phyloP scores from a whole-genome alignment of 2,329 filamentous ascomycete genomes.

The Canariomyces notabilis region DNA sequence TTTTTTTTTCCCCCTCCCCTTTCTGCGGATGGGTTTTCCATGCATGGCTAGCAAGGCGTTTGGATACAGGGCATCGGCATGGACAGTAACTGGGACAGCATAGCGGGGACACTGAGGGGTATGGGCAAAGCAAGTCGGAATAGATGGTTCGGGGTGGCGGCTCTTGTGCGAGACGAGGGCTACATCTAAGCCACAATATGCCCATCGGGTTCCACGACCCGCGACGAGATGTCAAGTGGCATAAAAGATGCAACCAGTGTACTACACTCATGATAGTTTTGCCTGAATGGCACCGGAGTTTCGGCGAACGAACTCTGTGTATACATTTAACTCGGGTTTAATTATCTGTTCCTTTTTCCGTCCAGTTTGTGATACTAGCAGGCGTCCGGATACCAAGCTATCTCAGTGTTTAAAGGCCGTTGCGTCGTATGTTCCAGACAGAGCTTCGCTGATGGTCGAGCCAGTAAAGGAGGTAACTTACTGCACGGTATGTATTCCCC shows the following conservation, averaged over 20 bases:
- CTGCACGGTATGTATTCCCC: too few species aligned
- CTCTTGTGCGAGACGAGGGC: neutral
- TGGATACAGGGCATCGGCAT: conserved; percentile 1
- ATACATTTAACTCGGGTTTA: too few species aligned
- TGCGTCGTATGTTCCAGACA: too few species aligned
- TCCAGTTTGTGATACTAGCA: too few species aligned
- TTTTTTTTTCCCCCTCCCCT: neutral
- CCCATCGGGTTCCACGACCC: conserved; percentile 8
- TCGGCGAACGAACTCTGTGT: neutral
- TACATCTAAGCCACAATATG: neutral
- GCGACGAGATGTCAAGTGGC: neutral
- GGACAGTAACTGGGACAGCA: neutral
- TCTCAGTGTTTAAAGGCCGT: too few species aligned
- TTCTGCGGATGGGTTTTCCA: neutral
- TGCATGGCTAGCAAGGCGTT: neutral
- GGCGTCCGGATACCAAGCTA: too few species aligned
- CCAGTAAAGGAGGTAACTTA: too few species aligned
- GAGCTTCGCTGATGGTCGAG: too few species aligned
- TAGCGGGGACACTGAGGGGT: neutral
- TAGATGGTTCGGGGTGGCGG: neutral
- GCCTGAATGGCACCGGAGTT: conserved; percentile 1
- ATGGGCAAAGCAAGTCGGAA: neutral
- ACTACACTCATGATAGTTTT: neutral
- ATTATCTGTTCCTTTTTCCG: too few species aligned
- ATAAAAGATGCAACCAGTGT: too few species aligned